A percentile compares a stretch with the other conserved stretches of the same genome.
phyloP scores from a whole-genome alignment of 2,329 filamentous ascomycete genomes.

The Emergomyces africanus region DNA sequence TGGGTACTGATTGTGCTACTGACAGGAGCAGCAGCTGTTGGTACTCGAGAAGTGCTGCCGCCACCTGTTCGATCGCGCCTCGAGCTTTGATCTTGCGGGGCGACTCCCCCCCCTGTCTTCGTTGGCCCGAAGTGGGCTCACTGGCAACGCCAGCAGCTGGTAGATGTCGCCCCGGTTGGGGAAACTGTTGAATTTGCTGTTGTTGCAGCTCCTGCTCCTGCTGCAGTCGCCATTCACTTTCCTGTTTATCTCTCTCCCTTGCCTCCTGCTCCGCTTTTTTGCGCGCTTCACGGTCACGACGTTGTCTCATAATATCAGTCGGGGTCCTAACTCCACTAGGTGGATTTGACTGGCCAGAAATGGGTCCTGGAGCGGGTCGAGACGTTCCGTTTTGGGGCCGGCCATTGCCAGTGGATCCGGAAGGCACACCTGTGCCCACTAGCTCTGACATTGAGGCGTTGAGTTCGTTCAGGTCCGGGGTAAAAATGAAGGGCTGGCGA shows the following conservation, averaged over 20 bases:
- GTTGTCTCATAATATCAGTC: conserved; percentile 81
- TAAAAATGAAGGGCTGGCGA: conserved; percentile 69
- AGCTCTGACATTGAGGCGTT: conserved; percentile 88
- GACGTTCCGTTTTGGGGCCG: conserved; percentile 45
- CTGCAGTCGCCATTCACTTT: conserved; percentile 35
- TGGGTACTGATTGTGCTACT: not conserved
- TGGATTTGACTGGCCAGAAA: conserved; percentile 38
- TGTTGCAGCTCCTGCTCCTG: conserved; percentile 41
- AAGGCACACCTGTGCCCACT: conserved; percentile 42
- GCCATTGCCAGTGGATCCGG: conserved; percentile 36
- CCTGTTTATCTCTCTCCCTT: conserved; percentile 40
- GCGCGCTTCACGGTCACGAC: conserved; percentile 61
- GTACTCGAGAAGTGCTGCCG: not conserved
- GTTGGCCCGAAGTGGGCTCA: conserved; percentile 19
- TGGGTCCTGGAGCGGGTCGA: conserved; percentile 35
- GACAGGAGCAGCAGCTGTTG: conserved; percentile 1
- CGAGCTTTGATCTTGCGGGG: conserved; percentile 6
- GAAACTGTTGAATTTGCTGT: conserved; percentile 37
- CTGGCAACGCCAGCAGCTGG: conserved; percentile 36
- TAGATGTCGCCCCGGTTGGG: conserved; percentile 13
- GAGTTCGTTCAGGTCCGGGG: conserved; percentile 72
- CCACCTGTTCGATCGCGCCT: not conserved
- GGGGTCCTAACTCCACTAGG: conserved; percentile 62
- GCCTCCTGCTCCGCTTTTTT: conserved; percentile 56
- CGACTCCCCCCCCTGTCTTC: conserved; percentile 7